These are phyloP conservation scores for Penicillium dipodomyicola DNA, from an alignment of 495 filamentous ascomycete species.

Conservation along the genomic window DNA sequence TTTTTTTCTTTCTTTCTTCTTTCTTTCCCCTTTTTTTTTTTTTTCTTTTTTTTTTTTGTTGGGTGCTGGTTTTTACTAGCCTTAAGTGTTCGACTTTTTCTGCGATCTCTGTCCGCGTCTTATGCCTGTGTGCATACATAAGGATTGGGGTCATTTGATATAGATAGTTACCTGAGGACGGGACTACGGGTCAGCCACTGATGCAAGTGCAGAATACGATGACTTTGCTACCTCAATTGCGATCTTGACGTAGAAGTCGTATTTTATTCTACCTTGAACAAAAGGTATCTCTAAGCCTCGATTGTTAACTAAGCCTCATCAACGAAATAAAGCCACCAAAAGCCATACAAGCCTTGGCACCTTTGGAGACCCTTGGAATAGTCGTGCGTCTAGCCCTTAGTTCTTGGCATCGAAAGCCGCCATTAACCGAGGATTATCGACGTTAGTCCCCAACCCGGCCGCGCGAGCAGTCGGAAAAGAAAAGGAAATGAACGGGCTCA, in stretches of 20 bases:
- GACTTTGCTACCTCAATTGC: conserved; percentile 8
- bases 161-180: conserved; percentile 14
- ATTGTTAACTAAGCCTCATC: not conserved
- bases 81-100: not conserved
- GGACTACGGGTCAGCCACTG: conserved; percentile 16
- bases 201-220: conserved; percentile 24
- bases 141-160: conserved; percentile 19
- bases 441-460: not conserved
- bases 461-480: not conserved
- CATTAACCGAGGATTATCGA: not conserved
- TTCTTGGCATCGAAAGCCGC: not conserved
- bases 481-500: not conserved
- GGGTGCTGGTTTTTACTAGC: conserved; percentile 10
- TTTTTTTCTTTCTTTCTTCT: conserved; percentile 1
- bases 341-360: not conserved
- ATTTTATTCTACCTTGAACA: not conserved
- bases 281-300: not conserved
- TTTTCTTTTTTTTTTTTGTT: conserved; percentile 18
- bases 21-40: no score
- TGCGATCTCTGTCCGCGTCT: conserved; percentile 1
- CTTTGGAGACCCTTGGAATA: not conserved
- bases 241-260: not conserved
- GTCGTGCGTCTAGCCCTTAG: not conserved
- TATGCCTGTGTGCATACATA: conserved; percentile 16
- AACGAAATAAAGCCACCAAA: not conserved